Evolutionary conservation across 768 basidiomycete genomes (phyloP).

Genomic region (Trametes elegans): DNA sequence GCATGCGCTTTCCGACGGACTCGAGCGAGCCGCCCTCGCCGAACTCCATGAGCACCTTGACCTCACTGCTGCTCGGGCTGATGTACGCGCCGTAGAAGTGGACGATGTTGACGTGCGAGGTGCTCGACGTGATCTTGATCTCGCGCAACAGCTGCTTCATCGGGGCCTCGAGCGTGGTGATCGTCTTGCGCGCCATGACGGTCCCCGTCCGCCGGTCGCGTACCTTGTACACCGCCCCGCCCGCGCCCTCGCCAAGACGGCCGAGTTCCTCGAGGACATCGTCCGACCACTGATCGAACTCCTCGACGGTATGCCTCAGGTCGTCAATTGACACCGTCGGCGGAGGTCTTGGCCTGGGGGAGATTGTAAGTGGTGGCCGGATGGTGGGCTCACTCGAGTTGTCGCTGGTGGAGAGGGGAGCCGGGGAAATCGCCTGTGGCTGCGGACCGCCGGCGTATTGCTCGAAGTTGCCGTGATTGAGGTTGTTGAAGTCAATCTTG

Average conservation of each 20-base stretch:
- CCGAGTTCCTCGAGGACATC: slow-evolving; percentile 70
- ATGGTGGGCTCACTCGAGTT: slow-evolving; percentile 43
- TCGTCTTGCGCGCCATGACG: slow-evolving; percentile 93
- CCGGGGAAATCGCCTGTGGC: slow-evolving; percentile 22
- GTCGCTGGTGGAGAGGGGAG: slow-evolving; percentile 32
- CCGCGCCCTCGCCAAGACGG: slow-evolving; percentile 91
- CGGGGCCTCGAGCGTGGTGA: slow-evolving; percentile 87
- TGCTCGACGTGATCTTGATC: slow-evolving; percentile 83
- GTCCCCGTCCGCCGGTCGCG: slow-evolving; percentile 73
- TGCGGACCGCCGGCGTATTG: slow-evolving; percentile 29
- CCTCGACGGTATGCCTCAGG: slow-evolving; percentile 33
- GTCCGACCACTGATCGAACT: slow-evolving; percentile 57
- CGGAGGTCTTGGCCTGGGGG: slow-evolving; percentile 33
- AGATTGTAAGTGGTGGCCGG: slow-evolving; percentile 38
- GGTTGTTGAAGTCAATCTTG: slow-evolving; percentile 24
- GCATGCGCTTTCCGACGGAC: slow-evolving; percentile 80
- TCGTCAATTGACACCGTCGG: slow-evolving; percentile 26
- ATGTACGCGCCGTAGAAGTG: slow-evolving; percentile 91
- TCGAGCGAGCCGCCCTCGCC: slow-evolving; percentile 90
- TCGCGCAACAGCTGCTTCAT: slow-evolving; percentile 92
- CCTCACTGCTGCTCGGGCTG: slow-evolving; percentile 83
- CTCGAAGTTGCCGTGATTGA: slow-evolving; percentile 17
- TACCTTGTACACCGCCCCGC: slow-evolving; percentile 95
- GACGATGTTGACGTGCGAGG: slow-evolving; percentile 84
- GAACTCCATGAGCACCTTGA: slow-evolving; percentile 94